Evolutionary conservation across 2,329 filamentous ascomycete species (phyloP), one percentile per base, ranked within the genome.

Genomic region (Monosporascus cannonballus): DNA sequence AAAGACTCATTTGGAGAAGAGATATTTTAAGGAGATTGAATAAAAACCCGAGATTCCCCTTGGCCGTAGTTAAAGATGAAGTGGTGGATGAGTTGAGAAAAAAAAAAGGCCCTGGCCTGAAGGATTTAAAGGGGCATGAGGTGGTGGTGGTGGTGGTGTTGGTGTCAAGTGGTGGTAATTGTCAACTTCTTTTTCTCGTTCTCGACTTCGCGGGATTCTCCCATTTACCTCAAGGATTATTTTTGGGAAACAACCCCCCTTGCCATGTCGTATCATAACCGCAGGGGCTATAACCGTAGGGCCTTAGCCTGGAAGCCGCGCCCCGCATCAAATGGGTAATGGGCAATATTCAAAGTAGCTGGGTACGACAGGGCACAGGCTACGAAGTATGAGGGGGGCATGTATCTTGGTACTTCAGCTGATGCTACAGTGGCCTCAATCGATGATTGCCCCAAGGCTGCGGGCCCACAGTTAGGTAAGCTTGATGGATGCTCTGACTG

Each of bases 371-470:
- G 4, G 18, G 2, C 6, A 41, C 17, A 1, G 38, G 38, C 9
- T 8, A 30, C 9, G 27, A 30, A 30, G 27, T 30, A 14, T 30
- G 9, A 14, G 4, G 9, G 9, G 1, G 3, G 0, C n/a, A 18
- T 44, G 22, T 24, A 44, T 44, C 44, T 44, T 44, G 41, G 20
- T 39, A 51, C 24, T 45, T 55, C 27, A 53, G 24, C 54, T 60
- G 59, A 64, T 64, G 64, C 60, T 67, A 64, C 64, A 66, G 65
- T 68, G 65, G 66, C 66, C 65, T 68, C 59, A 67, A 67, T 61
- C 62, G 59, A 57, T 58, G 59, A 58, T 57, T 49, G 56, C 55
- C 48, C 57, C 53, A 53, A 56, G 58, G 41, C 24, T 46, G 25
- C 39, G 41, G 42, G 22, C 30, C 42, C 20, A 17, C 9, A 20